Percentiles rank a stretch among this genome's conserved stretches.
These are phyloP conservation scores for Alternaria gaisen DNA, from an alignment of 2,329 filamentous ascomycete genomes.

Conservation along the genomic window DNA sequence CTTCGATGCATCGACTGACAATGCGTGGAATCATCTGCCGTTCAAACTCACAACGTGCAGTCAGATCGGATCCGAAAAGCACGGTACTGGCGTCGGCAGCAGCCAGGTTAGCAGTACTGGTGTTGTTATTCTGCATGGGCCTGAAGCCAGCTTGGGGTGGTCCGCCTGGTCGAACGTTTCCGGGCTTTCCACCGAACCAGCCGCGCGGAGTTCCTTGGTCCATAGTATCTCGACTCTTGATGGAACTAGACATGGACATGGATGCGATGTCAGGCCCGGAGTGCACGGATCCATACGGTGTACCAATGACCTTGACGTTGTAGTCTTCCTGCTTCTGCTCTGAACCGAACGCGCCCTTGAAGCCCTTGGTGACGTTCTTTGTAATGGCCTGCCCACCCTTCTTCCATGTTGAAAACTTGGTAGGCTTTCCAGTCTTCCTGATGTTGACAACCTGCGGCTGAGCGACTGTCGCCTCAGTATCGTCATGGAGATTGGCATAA, in stretches of 20 bases:
- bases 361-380: constrained; percentile 91
- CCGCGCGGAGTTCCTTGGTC: constrained; percentile 38
- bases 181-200: constrained; percentile 47
- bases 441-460: constrained; percentile 96
- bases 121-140: constrained; percentile 53
- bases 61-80: constrained; percentile 89
- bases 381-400: constrained; percentile 93
- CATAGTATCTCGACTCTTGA: constrained; percentile 36
- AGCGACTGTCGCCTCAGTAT: constrained; percentile 68
- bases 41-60: constrained; percentile 86
- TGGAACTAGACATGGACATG: constrained; percentile 43
- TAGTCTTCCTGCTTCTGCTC: constrained; percentile 63
- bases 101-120: constrained; percentile 52
- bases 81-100: constrained; percentile 51
- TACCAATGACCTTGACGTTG: constrained; percentile 61
- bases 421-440: constrained; percentile 83
- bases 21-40: constrained; percentile 88
- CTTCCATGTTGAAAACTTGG: constrained; percentile 99
- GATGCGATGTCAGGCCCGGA: constrained; percentile 46
- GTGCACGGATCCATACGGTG: constrained; percentile 49
- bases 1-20: constrained; percentile 92
- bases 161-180: constrained; percentile 16
- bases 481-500: constrained; percentile 60
- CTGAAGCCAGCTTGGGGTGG: constrained; percentile 33
- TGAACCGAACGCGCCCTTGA: constrained; percentile 86